Evolutionary conservation across 2,329 filamentous ascomycete genomes (phyloP).

Genomic region (Arachnopeziza araneosa): DNA sequence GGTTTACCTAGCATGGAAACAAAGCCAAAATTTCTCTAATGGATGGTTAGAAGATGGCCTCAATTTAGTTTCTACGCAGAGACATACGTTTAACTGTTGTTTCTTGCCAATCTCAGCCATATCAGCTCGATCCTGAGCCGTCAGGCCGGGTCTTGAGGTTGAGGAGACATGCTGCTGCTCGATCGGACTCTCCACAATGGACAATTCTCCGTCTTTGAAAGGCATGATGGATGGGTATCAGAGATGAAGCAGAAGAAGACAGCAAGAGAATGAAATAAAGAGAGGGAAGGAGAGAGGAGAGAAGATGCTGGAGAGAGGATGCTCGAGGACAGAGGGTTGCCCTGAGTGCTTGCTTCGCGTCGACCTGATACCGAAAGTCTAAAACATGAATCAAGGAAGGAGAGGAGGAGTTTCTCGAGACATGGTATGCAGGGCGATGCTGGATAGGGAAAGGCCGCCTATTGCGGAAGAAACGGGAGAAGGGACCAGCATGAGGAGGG

Average conservation of each 20-base stretch:
- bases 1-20: background rate
- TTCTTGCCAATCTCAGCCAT: background rate
- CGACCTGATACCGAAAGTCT: too few species aligned
- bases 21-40: background rate
- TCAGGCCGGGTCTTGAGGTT: background rate
- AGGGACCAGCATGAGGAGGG: too few species aligned
- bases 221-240: background rate
- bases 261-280: background rate
- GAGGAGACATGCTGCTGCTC: background rate
- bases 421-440: too few species aligned
- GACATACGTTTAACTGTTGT: background rate
- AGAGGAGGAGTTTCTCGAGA: too few species aligned
- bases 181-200: background rate
- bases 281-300: too few species aligned
- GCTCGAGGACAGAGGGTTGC: too few species aligned
- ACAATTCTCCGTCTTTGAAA: background rate
- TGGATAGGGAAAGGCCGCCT: too few species aligned
- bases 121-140: background rate
- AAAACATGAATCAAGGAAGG: too few species aligned
- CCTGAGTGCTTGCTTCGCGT: too few species aligned
- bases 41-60: background rate
- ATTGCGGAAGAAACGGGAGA: too few species aligned
- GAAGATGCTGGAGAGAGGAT: too few species aligned
- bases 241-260: background rate
- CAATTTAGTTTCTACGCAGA: background rate